Evolutionary conservation across 2,329 filamentous ascomycete species (phyloP), one percentile per base, ranked within the genome.

Genomic region (Phoma sp.): DNA sequence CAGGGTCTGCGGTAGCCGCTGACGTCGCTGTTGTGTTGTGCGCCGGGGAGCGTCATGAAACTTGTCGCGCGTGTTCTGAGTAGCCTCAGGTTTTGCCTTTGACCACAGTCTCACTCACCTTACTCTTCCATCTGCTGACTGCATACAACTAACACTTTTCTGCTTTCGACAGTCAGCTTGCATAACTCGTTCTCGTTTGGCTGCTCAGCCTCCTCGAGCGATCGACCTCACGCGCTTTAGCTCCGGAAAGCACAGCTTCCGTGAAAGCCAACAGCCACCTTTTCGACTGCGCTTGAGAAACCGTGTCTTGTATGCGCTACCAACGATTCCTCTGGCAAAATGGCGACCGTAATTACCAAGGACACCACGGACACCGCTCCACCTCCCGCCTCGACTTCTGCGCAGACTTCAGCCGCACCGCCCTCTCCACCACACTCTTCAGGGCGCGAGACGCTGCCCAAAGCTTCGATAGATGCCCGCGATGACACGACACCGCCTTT

Each of bases 361-460:
- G 14, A 61, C 17, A 42, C 30, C 29, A 67, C 64, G 17, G 14
- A 61, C 17, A 53, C 48, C 15, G 51, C 23, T 20, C 51, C 17
- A 49, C 51, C 52, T 14, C 26, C 63, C 17, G 42, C 60, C 10
- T 37, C 42, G 2, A 40, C 57, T 29, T 14, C 55, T 7, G 30
- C 53, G 26, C 61, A 57, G 28, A 47, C 48, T n/a, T n/a, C 57
- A 45, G 43, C 51, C 32, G 34, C 61, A 42, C 62, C 59, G 12
- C 63, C 65, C 36, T 67, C 67, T 36, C 65, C 68, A 29, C 66
- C 69, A 38, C 57, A 60, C 17, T 69, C 69, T 20, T 57, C 59
- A 4, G 61, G 61, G 17, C 42, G 54, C 33, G 53, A 48, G 39
- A 42, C 53, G n/a, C 43, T 65, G 4, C 42, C 59, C 39, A 66